Evolutionary conservation across 169 alveolate genomes (phyloP).

Genomic region (Cyclospora cayetanensis): DNA sequence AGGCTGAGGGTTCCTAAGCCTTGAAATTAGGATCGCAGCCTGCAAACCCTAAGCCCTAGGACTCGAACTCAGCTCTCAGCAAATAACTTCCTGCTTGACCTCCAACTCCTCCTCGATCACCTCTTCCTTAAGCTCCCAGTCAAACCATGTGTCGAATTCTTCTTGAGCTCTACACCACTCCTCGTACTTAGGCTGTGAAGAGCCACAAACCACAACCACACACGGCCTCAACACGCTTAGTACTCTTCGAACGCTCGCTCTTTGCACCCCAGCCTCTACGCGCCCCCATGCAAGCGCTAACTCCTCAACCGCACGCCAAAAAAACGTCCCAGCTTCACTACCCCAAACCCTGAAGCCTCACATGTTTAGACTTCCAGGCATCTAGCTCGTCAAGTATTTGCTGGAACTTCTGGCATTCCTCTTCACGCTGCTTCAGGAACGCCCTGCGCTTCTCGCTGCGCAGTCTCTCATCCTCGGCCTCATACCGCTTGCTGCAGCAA

Average conservation of each 20-base stretch:
- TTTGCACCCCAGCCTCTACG: not conserved
- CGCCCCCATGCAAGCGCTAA: not conserved
- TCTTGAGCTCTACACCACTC: constrained; percentile 67
- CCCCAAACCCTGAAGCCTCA: constrained; percentile 48
- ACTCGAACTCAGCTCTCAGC: not conserved
- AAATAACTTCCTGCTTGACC: constrained; percentile 59
- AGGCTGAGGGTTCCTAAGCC: too few relatives aligned
- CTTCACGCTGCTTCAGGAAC: constrained; percentile 58
- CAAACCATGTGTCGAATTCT: constrained; percentile 62
- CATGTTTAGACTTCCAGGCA: constrained; percentile 66
- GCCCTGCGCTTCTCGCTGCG: constrained; percentile 69
- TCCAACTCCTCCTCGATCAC: constrained; percentile 64
- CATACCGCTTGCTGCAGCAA: constrained; percentile 70
- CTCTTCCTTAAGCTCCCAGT: constrained; percentile 71
- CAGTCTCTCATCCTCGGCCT: constrained; percentile 71
- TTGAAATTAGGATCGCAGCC: too few relatives aligned
- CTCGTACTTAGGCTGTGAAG: constrained; percentile 61
- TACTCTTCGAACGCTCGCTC: not conserved
- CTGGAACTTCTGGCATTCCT: constrained; percentile 66
- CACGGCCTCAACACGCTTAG: not conserved
- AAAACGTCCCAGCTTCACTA: not conserved
- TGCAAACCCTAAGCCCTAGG: not conserved
- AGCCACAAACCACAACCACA: not conserved
- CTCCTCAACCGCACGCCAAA: not conserved
- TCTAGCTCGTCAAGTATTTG: constrained; percentile 58